phyloP scores from a whole-genome alignment of 139 green algal species.

The Micromonas commoda region DNA sequence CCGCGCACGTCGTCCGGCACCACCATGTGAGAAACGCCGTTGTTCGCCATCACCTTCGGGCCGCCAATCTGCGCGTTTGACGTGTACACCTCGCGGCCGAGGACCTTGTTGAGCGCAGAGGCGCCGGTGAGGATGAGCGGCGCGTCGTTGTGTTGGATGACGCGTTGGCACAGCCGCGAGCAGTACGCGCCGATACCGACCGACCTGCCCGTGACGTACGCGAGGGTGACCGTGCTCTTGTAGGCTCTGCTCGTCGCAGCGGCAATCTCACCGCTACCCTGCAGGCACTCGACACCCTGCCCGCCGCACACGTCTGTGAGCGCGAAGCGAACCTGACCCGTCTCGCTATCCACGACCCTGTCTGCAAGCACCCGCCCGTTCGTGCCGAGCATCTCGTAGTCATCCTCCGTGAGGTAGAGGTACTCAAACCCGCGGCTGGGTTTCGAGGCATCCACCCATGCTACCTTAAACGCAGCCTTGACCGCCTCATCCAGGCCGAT shows the following conservation, averaged over 20 bases:
- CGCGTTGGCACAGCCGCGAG: conserved; percentile 79
- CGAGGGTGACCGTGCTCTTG: conserved; percentile 79
- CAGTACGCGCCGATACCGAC: conserved; percentile 99
- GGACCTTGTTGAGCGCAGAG: conserved; percentile 96
- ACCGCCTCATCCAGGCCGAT: conserved; percentile 89
- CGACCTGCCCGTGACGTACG: conserved; percentile 75
- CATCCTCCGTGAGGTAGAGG: conserved; percentile 79
- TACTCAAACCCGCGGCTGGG: conserved; percentile 80
- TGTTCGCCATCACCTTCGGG: conserved; percentile 86
- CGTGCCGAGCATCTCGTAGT: conserved; percentile 56
- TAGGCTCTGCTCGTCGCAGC: conserved; percentile 60
- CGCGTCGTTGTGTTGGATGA: conserved; percentile 86
- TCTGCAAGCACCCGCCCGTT: background rate
- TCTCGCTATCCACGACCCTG: background rate
- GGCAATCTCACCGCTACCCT: conserved; percentile 85
- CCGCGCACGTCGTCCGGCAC: conserved; percentile 89
- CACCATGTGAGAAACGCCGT: conserved; percentile 87
- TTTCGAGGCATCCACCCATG: conserved; percentile 61
- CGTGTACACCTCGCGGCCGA: conserved; percentile 85
- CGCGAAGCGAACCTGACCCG: conserved; percentile 29
- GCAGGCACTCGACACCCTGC: conserved; percentile 93
- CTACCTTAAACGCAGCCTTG: conserved; percentile 56
- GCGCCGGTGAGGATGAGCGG: conserved; percentile 98
- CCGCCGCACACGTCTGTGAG: conserved; percentile 86
- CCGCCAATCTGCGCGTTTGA: conserved; percentile 93